Conservation (phyloP, 1,284 basidiomycete genomes). For the Cryptococcus sp. region DNA sequence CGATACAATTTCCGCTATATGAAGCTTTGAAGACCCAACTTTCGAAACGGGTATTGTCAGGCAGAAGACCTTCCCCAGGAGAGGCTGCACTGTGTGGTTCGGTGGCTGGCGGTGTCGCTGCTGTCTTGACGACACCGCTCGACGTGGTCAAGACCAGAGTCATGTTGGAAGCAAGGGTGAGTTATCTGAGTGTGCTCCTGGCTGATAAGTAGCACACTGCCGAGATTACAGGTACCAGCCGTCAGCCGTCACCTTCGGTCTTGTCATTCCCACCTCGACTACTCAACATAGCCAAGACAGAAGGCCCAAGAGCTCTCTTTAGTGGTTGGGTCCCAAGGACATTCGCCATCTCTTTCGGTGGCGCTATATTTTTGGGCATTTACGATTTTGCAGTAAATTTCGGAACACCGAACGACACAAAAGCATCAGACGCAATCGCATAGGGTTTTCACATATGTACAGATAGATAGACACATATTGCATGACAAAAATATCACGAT, state of each 20-base stretch:
- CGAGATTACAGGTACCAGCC: slow-evolving; percentile 1
- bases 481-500: not conserved
- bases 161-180: slow-evolving; percentile 83
- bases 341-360: slow-evolving; percentile 92
- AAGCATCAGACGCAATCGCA: not conserved
- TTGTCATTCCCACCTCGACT: slow-evolving; percentile 58
- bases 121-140: slow-evolving; percentile 85
- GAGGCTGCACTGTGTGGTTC: slow-evolving; percentile 90
- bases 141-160: slow-evolving; percentile 97
- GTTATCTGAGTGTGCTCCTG: slow-evolving; percentile 18
- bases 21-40: slow-evolving; percentile 74
- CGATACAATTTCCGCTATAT: slow-evolving; percentile 94
- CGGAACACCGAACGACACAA: slow-evolving; percentile 5
- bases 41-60: slow-evolving; percentile 47
- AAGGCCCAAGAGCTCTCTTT: slow-evolving; percentile 76
- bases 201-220: not conserved
- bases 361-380: slow-evolving; percentile 91
- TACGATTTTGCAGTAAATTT: slow-evolving; percentile 60
- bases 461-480: not conserved
- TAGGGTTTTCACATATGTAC: not conserved
- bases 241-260: slow-evolving; percentile 40
- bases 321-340: slow-evolving; percentile 85
- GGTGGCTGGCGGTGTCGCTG: slow-evolving; percentile 84
- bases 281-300: slow-evolving; percentile 62
- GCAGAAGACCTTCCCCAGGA: slow-evolving; percentile 62